These are phyloP conservation scores for Silene latifolia DNA, from an alignment of 148 eudicot species.

Conservation along the genomic window DNA sequence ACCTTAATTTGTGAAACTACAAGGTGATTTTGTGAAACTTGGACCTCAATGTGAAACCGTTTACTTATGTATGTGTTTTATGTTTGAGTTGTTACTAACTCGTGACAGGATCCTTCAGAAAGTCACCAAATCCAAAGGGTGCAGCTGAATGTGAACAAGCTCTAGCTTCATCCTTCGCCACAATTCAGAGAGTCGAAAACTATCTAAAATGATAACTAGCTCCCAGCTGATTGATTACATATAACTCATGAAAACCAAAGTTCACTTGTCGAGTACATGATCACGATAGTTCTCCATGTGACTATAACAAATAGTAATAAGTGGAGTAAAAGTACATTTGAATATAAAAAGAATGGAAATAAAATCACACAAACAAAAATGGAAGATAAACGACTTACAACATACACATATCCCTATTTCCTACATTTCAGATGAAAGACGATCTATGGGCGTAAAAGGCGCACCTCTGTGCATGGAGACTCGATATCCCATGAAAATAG, in stretches of 20 bases:
- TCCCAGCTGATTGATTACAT: conserved; percentile 2
- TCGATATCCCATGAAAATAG: conserved; percentile 50
- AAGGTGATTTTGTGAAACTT: no score
- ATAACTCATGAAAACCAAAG: neutral
- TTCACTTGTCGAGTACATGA: neutral
- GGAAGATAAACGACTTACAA: conserved; percentile 4
- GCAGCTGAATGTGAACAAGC: no score
- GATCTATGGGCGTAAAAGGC: conserved; percentile 43
- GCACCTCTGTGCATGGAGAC: conserved; percentile 27
- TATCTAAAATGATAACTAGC: neutral
- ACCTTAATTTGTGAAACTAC: no score
- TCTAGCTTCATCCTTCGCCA: no score
- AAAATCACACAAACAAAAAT: conserved; percentile 11
- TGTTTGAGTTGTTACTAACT: no score
- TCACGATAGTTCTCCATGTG: neutral
- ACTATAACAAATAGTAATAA: neutral
- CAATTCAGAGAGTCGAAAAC: no score
- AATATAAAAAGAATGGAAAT: conserved; percentile 21
- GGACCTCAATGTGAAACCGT: no score
- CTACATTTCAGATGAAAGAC: conserved; percentile 31
- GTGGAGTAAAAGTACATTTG: neutral
- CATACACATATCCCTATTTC: conserved; percentile 7
- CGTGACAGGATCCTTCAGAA: no score
- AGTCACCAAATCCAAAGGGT: no score
- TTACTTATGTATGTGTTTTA: no score